Base-by-base conservation (phyloP, 768 basidiomycete genomes). In the Leccinum imitatum region DNA sequence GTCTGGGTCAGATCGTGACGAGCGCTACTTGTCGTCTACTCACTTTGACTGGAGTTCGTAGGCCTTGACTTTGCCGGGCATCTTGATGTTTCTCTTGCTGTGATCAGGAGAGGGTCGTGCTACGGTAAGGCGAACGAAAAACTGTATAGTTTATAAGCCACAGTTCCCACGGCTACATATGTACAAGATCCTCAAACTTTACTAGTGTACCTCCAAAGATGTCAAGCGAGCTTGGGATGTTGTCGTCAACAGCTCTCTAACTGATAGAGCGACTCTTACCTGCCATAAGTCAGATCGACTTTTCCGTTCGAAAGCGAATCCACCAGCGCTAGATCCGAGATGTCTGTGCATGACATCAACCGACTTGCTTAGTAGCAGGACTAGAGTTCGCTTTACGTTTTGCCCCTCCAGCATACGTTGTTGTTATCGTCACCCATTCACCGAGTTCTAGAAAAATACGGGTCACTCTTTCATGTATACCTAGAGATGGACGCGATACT, bases 401-500 rank as follows among this genome's bases (percentile, higher is more conserved):
- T 2, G 97, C 97, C 11, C 97, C 97, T 3, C 97, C 97, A 0
- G 97, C 97, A 71, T 99, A 99, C 10, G 97, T 98, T 1, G 93
- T 92, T 1, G 95, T 93, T 63, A 98, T 90, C 1, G 75, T 81
- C 14, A 87, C 89, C 96, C 95, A 98, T 77, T 95, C 82, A 0
- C 95, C 95, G 1, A 98, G 84, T 59, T 82, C 95, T 98, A 41
- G 23, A 46, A 6, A 46, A 51, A 30, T 56, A 31, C 19, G 27
- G 10, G 64, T 70, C 41, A 72, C 59, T 48, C n/a, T 50, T 35
- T 23, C 50, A 23, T 31, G 19, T 21, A 6, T 30, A n/a, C 19
- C 25, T 3, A 25, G n/a, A 30, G 21, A 41, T 9, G 63, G 48
- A 9, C 6, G 51, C 17, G 33, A 27, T 30, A 77, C 88, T 59